Percentiles rank a stretch among this genome's conserved stretches.
Evolutionary conservation across 345 rosid genomes (phyloP).

Genomic region (Dipteronia sinensis): DNA sequence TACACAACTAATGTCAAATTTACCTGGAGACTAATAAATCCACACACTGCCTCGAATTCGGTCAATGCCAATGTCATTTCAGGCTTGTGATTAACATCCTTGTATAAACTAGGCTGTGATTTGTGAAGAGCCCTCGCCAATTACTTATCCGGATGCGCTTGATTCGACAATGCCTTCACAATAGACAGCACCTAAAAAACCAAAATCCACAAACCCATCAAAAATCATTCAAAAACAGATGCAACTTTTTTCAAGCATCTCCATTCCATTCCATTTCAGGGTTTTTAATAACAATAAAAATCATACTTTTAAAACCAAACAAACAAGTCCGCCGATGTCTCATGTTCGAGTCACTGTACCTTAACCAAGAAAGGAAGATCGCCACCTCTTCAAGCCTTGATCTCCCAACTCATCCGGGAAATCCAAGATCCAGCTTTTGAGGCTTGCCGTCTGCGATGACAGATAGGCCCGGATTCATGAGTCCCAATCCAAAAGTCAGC

Average conservation of each 20-base stretch:
- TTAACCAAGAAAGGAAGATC: conserved; percentile 55
- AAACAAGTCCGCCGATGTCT: neutral
- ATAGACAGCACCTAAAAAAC: conserved; percentile 36
- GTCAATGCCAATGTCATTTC: conserved; percentile 48
- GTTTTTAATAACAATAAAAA: neutral
- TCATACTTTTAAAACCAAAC: neutral
- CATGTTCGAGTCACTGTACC: conserved; percentile 12
- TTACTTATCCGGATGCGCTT: conserved; percentile 32
- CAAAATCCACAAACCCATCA: neutral
- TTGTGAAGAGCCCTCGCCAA: conserved; percentile 22
- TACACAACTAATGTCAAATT: neutral
- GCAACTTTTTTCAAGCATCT: neutral
- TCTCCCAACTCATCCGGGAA: conserved; percentile 45
- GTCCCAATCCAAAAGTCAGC: conserved; percentile 79
- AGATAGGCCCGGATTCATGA: conserved; percentile 43
- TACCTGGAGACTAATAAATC: conserved; percentile 42
- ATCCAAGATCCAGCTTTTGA: conserved; percentile 38
- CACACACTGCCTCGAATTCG: conserved; percentile 45
- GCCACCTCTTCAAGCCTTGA: conserved; percentile 38
- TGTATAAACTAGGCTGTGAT: conserved; percentile 36
- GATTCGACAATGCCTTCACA: conserved; percentile 42
- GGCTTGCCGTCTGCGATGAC: conserved; percentile 11
- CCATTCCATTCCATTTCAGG: neutral
- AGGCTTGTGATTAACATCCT: conserved; percentile 45
- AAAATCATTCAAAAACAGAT: neutral